Evolutionary conservation across 345 rosid genomes (phyloP), one percentile per base, ranked within the genome.

Genomic region (Psidium friedrichsthalianum): DNA sequence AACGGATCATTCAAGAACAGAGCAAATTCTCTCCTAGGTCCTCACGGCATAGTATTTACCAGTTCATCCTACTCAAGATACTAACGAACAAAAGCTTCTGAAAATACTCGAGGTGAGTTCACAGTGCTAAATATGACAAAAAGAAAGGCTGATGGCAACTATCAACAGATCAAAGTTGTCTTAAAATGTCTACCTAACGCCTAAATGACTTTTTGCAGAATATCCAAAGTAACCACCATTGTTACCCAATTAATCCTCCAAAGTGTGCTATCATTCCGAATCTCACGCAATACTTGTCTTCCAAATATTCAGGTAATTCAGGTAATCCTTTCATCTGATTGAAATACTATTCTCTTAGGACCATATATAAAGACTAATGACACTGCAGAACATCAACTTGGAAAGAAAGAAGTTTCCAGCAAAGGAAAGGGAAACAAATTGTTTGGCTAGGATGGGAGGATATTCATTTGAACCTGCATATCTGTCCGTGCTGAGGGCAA

Each of bases 401-500:
- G 84, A 53, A 61, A 54, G 51, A 82, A 52, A n/a, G 29, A 27
- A 40, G 56, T 20, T 61, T 27, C 25, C 52, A 20, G 24, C 56
- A 86, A 42, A 51, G 51, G 74, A 47, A 69, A 36, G 57, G 8
- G 51, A 80, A 11, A 80, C 36, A 82, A 87, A 51, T 78, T 47
- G 32, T 55, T 64, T 12, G 27, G 52, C 29, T 49, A 22, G 16
- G 74, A n/a, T 3, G 53, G 82, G n/a, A 56, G 40, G 47, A 44
- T n/a, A 84, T 24, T 82, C 36, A 56, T 61, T 69, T 74, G 87
- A 32, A 97, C 98, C 98, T 96, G 93, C 40, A 92, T 84, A 86
- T 89, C 84, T 44, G 92, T 85, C 82, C 85, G 83, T 57, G 91
- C 87, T 56, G 97, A 86, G 54, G 98, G 97, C 51, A 97, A 88